Evolutionary conservation across 208 protist species (phyloP), one percentile per base, ranked within the genome.

Genomic region (Plasmodiophora brassicae): DNA sequence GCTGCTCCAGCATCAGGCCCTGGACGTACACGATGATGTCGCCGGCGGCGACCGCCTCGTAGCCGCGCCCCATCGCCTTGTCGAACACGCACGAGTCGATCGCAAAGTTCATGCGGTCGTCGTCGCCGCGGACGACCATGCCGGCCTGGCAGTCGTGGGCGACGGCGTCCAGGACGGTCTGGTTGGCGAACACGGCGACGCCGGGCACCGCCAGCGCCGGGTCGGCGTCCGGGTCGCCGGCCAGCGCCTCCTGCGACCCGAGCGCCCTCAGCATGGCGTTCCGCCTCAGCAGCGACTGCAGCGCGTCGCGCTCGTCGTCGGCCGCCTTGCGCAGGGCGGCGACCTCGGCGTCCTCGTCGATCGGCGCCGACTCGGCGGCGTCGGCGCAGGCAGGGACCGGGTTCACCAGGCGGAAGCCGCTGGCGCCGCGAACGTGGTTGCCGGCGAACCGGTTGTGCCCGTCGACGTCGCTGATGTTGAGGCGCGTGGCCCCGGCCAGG

Each of bases 11-110:
- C 65, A 78, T 78, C n/a, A 78, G 65, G 5, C 32, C 32, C 65
- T 78, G 65, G 5, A 78, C 65, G 65, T 78, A 78, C 5, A 38
- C 65, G 65, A 78, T 32, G n/a, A 78, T 32, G 65, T 78, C 41
- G 5, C 32, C 32, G 20, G 65, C 65, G 20, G 65, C 65, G 10
- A 38, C 65, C 65, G 41, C 10, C 41, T 78, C 65, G 41, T 36
- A 78, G 32, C 65, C 65, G 20, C 65, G 5, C 20, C 65, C 65
- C 32, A 14, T 5, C 32, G 65, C 65, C 41, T 78, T 78, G 41
- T 78, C 65, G 10, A 78, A 32, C 20, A 78, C n/a, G n/a, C 65
- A 78, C 10, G 5, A 36, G 41, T 78, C 65, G n/a, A 78, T 78
- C 5, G 65, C 65, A 78, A 78, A 78, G 10, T 38, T 5, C 65